Percentiles rank a stretch among this genome's conserved stretches.
These are phyloP conservation scores for Mariannaea sp. DNA, from an alignment of 2,329 filamentous ascomycete genomes.

Conservation along the genomic window DNA sequence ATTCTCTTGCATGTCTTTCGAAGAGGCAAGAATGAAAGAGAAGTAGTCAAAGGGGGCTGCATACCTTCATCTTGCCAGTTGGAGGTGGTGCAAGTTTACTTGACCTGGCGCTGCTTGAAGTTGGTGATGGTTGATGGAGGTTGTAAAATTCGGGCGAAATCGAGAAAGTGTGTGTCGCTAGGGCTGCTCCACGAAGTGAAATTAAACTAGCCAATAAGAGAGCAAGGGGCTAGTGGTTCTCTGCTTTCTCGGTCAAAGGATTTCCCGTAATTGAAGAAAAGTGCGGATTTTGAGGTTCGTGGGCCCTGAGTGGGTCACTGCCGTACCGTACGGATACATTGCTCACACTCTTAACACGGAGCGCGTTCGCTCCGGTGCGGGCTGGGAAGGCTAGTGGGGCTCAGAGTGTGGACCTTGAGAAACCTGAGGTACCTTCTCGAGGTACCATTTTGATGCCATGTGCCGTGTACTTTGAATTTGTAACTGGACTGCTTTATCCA, in stretches of 20 bases:
- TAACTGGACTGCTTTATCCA: too few species aligned
- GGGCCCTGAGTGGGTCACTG: not conserved
- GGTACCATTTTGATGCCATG: too few species aligned
- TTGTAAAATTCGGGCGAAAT: conserved; percentile 45
- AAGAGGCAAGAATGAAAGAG: conserved; percentile 7
- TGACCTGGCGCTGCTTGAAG: conserved; percentile 50
- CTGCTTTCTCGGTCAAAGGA: conserved; percentile 29
- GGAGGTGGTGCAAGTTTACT: conserved; percentile 50
- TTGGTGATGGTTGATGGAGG: conserved; percentile 42
- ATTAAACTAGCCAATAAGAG: conserved; percentile 41
- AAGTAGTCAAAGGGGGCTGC: conserved; percentile 16
- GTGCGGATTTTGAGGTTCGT: not conserved
- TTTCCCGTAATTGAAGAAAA: conserved; percentile 25
- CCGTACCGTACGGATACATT: conserved; percentile 13
- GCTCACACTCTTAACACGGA: not conserved
- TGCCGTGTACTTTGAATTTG: too few species aligned
- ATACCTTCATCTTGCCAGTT: conserved; percentile 56
- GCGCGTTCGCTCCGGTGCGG: too few species aligned
- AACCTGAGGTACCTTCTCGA: too few species aligned
- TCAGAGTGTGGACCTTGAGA: too few species aligned
- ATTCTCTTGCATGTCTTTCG: not conserved
- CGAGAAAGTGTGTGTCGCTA: conserved; percentile 50
- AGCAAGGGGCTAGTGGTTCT: conserved; percentile 7
- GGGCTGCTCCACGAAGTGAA: conserved; percentile 42
- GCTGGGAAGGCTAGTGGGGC: too few species aligned